These are phyloP conservation scores for Gyromitra esculenta DNA, from an alignment of 2,329 filamentous ascomycete species.

Conservation along the genomic window DNA sequence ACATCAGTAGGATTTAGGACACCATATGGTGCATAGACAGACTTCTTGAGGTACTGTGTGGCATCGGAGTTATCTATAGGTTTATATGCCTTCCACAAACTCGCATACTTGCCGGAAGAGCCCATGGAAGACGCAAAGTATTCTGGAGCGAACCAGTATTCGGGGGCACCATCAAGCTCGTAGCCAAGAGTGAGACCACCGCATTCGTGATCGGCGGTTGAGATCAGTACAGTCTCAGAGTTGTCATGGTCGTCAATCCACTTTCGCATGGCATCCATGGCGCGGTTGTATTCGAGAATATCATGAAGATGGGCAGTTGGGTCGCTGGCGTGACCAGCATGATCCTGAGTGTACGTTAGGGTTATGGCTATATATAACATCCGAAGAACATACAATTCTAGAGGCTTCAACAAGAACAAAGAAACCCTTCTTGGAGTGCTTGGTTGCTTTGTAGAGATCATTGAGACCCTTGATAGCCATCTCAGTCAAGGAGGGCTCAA, in stretches of 20 bases:
- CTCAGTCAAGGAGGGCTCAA: conserved; percentile 61
- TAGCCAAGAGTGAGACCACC: conserved; percentile 61
- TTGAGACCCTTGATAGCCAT: conserved; percentile 61
- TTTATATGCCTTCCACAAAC: conserved; percentile 58
- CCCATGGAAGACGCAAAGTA: conserved; percentile 58
- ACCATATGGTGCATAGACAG: conserved; percentile 59
- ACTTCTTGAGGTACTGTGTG: conserved; percentile 57
- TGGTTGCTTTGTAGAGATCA: conserved; percentile 60
- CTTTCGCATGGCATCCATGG: conserved; percentile 60
- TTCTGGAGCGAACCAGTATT: conserved; percentile 60
- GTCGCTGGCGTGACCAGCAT: conserved; percentile 66
- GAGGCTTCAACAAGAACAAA: conserved; percentile 62
- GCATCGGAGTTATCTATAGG: conserved; percentile 58
- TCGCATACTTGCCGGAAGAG: conserved; percentile 59
- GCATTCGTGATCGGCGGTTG: conserved; percentile 62
- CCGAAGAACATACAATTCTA: conserved; percentile 56
- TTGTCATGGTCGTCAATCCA: conserved; percentile 62
- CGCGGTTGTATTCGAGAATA: conserved; percentile 61
- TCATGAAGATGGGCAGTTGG: conserved; percentile 66
- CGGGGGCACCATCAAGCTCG: conserved; percentile 39
- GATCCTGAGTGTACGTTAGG: conserved; percentile 56
- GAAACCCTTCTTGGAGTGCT: conserved; percentile 60
- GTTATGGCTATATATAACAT: neutral
- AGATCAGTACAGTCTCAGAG: conserved; percentile 60
- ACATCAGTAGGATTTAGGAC: conserved; percentile 58